phyloP scores from a whole-genome alignment of 208 protist genomes.

The Leishmania tarentolae region DNA sequence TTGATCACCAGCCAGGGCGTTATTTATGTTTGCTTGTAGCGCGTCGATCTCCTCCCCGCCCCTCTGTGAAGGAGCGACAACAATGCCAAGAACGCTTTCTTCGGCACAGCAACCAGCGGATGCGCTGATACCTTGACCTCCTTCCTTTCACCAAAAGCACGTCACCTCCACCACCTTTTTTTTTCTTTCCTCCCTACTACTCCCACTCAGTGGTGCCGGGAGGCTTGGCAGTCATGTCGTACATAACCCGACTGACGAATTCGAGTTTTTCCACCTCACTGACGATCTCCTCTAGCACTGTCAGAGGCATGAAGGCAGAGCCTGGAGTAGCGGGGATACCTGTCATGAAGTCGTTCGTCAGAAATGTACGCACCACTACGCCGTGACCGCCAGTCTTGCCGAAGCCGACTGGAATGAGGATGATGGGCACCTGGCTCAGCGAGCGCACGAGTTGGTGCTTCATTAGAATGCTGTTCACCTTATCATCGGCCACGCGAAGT shows the following conservation, averaged over 20 bases:
- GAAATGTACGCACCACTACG: slow-evolving; percentile 95
- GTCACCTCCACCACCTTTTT: neutral
- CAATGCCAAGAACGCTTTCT: neutral
- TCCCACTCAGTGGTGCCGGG: slow-evolving; percentile 99
- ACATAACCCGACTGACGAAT: slow-evolving; percentile 93
- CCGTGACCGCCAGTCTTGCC: slow-evolving; percentile 55
- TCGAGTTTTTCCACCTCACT: slow-evolving; percentile 57
- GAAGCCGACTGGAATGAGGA: slow-evolving; percentile 92
- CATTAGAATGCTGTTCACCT: slow-evolving; percentile 82
- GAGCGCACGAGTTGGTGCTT: slow-evolving; percentile 81
- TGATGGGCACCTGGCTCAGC: slow-evolving; percentile 94
- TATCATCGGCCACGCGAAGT: slow-evolving; percentile 88
- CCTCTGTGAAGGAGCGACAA: neutral
- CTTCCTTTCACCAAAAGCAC: neutral
- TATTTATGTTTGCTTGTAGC: neutral
- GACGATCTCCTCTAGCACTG: slow-evolving; percentile 86
- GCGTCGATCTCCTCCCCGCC: neutral
- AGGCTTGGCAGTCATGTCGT: slow-evolving; percentile 97
- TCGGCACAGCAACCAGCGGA: neutral
- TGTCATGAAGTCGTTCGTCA: slow-evolving; percentile 98
- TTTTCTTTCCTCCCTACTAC: slow-evolving; percentile 30
- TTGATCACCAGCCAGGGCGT: neutral
- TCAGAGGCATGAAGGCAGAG: slow-evolving; percentile 77
- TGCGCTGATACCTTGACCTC: neutral
- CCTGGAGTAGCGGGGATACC: slow-evolving; percentile 90